These are phyloP conservation scores for Cryphonectria naterciae DNA, from an alignment of 2,329 filamentous ascomycete genomes.

Conservation along the genomic window DNA sequence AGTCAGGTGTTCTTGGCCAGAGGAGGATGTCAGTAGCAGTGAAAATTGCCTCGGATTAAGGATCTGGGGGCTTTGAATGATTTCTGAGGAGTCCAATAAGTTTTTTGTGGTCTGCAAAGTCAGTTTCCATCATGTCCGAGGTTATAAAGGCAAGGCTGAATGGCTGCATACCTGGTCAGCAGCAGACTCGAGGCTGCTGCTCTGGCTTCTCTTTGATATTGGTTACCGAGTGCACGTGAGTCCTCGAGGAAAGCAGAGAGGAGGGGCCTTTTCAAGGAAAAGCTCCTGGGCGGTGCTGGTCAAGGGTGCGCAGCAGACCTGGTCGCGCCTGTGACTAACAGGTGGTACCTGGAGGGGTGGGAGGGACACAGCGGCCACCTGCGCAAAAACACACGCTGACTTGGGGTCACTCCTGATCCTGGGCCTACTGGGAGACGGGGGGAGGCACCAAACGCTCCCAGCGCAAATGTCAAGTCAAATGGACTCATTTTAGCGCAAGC, in stretches of 20 bases:
- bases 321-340: slow-evolving; percentile 11
- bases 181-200: slow-evolving; percentile 14
- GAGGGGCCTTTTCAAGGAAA: slow-evolving; percentile 19
- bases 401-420: slow-evolving; percentile 9
- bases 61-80: neutral
- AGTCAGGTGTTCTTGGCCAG: slow-evolving; percentile 24
- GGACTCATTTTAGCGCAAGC: slow-evolving; percentile 13
- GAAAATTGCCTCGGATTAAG: slow-evolving; percentile 25
- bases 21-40: slow-evolving; percentile 14
- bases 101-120: slow-evolving; percentile 14
- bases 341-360: neutral
- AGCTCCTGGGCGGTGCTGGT: slow-evolving; percentile 10
- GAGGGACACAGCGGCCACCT: neutral
- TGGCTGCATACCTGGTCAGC: slow-evolving; percentile 27
- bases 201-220: slow-evolving; percentile 25
- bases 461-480: neutral
- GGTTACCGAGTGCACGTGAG: slow-evolving; percentile 22
- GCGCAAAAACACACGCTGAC: neutral
- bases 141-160: slow-evolving; percentile 14
- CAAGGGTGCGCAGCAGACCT: slow-evolving; percentile 9
- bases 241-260: slow-evolving; percentile 16
- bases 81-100: slow-evolving; percentile 9
- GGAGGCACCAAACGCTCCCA: slow-evolving; percentile 2
- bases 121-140: slow-evolving; percentile 28
- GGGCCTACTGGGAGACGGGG: neutral